Base-by-base conservation (phyloP, 371 early-diverging fungal genomes). In the Batrachochytrium dendrobatidis region DNA sequence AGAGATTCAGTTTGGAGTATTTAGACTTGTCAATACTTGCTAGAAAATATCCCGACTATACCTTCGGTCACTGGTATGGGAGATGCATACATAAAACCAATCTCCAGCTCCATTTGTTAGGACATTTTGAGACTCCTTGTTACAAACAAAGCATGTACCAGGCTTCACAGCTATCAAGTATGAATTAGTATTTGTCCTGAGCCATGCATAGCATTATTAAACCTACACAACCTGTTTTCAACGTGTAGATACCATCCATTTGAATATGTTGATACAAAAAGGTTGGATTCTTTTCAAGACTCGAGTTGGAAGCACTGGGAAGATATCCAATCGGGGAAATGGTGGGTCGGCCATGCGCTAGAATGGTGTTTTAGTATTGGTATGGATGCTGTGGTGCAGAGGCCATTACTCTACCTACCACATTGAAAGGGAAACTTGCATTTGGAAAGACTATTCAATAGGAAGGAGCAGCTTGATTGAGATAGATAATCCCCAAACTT, bases 401-500 rank as follows among this genome's bases (percentile, higher is more conserved):
- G 39, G 39, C 39, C 15, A 15, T 39, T 6, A 46, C 24, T 10
- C 15, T 0, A n/a, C 61, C 5, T 61, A 62, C 58, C 73, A 56
- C 74, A 73, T 51, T 68, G 69, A 48, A 73, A 73, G 10, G 74
- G 74, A 61, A 68, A 70, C 56, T 54, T 56, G 50, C 88, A 86
- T 1, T 64, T 50, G 0, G 83, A 61, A 15, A 89, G 60, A 17
- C 74, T 64, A 4, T 64, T 45, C 1, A 88, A 68, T n/a, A 89
- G 56, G 15, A 60, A 53, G 48, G 65, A 56, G 61, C 88, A 88
- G 56, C 83, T 67, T 0, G 68, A 64, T 7, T 58, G 10, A 0
- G 71, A 64, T 1, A 90, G 67, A 22, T 54, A 58, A 34, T 86
- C 85, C 48, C 89, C 89, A 63, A 88, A 88, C 86, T 83, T 88